phyloP scores from a whole-genome alignment of 176 grass and related monocot species.

The Zizania latifolia region DNA sequence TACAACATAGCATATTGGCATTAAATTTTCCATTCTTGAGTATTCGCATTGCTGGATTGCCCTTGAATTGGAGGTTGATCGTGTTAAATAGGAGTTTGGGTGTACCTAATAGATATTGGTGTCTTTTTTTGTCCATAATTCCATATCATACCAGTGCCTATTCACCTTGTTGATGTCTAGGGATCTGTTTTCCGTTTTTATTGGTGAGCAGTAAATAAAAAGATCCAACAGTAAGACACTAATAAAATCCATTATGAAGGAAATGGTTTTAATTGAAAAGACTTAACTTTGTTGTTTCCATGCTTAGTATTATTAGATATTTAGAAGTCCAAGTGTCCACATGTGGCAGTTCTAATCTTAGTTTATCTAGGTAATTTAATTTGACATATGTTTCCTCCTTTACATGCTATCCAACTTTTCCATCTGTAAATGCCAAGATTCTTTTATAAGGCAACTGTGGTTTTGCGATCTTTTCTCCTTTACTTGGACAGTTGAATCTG shows the following conservation, averaged over 20 bases:
- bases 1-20: neutral
- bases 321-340: neutral
- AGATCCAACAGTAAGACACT: neutral
- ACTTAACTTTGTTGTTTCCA: neutral
- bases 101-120: neutral
- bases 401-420: neutral
- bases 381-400: neutral
- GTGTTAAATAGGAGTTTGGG: neutral
- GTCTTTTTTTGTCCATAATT: neutral
- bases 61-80: neutral
- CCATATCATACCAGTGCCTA: neutral
- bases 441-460: neutral
- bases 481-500: neutral
- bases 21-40: slow-evolving; percentile 2
- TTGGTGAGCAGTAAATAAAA: neutral
- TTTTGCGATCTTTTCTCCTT: neutral
- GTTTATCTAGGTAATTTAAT: neutral
- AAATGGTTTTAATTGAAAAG: neutral
- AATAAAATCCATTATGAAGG: neutral
- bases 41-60: neutral
- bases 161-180: neutral
- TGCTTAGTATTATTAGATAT: neutral
- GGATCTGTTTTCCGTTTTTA: neutral
- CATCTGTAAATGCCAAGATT: neutral
- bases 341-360: neutral